Conservation (phyloP, 352 stramenopile species). For the Phytophthora sp. region DNA sequence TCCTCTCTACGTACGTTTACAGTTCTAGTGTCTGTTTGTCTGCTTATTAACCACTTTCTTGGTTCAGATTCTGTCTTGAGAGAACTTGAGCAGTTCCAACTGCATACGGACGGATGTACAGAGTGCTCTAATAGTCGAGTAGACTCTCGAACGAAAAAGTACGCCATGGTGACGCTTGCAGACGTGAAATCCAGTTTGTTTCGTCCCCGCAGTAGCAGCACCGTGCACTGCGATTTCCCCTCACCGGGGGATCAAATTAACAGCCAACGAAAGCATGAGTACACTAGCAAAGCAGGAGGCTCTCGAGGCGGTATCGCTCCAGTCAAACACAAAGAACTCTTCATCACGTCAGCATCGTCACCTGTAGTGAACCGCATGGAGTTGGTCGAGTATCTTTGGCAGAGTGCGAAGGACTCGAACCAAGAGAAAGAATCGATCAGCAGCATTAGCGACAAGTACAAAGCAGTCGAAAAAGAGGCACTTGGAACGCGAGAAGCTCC, state of each 20-base stretch:
- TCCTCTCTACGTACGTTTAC: slow-evolving; percentile 30
- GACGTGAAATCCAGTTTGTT: slow-evolving; percentile 48
- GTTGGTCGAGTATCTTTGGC: slow-evolving; percentile 35
- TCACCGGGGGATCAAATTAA: slow-evolving; percentile 7
- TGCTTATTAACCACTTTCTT: neutral
- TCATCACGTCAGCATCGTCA: slow-evolving; percentile 28
- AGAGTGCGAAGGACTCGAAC: slow-evolving; percentile 23
- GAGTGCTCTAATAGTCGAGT: slow-evolving; percentile 25
- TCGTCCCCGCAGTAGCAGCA: slow-evolving; percentile 34
- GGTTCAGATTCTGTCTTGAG: slow-evolving; percentile 53
- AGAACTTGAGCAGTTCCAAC: slow-evolving; percentile 56
- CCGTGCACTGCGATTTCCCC: slow-evolving; percentile 52
- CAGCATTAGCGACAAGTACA: slow-evolving; percentile 11
- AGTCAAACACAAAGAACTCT: slow-evolving; percentile 30
- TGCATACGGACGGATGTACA: slow-evolving; percentile 23
- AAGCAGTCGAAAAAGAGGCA: slow-evolving; percentile 17
- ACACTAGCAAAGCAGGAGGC: neutral
- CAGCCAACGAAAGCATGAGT: slow-evolving; percentile 9
- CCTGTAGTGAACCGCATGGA: slow-evolving; percentile 19
- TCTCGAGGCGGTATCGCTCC: neutral
- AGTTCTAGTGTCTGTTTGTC: slow-evolving; percentile 1
- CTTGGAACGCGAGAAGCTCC: slow-evolving; percentile 10
- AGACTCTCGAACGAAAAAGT: slow-evolving; percentile 34
- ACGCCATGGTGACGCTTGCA: slow-evolving; percentile 58
- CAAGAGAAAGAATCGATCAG: slow-evolving; percentile 26